Evolutionary conservation across 2,329 filamentous ascomycete species (phyloP), one percentile per base, ranked within the genome.

Genomic region (Fusarium humuli): DNA sequence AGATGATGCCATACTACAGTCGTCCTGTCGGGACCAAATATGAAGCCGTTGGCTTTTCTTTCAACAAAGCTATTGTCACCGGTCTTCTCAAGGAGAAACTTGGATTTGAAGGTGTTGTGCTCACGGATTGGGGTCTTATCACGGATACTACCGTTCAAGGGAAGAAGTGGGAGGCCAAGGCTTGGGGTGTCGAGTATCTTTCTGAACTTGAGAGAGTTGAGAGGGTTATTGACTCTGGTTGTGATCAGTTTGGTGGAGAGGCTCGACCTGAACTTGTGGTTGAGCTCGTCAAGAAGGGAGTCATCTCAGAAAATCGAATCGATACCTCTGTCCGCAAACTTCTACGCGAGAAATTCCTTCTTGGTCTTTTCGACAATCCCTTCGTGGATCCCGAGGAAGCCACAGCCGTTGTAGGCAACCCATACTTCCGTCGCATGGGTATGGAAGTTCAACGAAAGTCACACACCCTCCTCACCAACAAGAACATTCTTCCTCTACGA

Each of bases 231-330:
- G 79, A 86, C 8, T 84, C 84, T 1, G 85, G 85, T 0, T 82
- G 81, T 47, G 85, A 87, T 65, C 83, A 85, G 54, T 81, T 86
- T 44, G 84, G 85, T 4, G 85, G 85, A 18, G 85, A 87, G 66
- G 63, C 79, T 0, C 80, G 80, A 29, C 81, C 83, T 2, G 84
- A 87, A 58, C 79, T 86, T 6, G 76, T 86, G 20, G 70, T 84
- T 3, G 77, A 85, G 60, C 76, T 84, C 0, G 83, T 85, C 2
- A 0, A 77, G 81, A 13, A 69, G 75, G 10, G 69, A 85, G 6
- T 23, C 3, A 32, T 57, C 13, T 70, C 79, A 9, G 83, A 85
- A 58, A 70, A 73, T 1, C 82, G 84, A 20, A 71, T 86, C 14
- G 80, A 86, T 66, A 40, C 73, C 6, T 85, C 84, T 0, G 80